Base-by-base conservation (phyloP, 495 filamentous ascomycete species). In the Chaetomium fimeti region DNA sequence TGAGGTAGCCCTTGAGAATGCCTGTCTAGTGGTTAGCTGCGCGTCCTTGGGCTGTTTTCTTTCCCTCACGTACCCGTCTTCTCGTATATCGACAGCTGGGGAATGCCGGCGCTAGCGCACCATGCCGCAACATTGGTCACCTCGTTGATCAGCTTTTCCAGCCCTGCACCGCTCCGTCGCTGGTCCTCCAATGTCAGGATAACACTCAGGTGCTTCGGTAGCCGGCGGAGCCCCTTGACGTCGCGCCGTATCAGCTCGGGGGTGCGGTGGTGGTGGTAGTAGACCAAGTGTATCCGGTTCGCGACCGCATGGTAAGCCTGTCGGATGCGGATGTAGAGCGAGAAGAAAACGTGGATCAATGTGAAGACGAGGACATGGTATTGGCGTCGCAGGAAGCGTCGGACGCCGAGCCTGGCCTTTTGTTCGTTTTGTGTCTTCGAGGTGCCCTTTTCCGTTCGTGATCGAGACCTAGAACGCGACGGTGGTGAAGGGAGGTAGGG, bases 231-330 rank as follows among this genome's bases (percentile, higher is more conserved):
- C 2, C 78, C 82, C 68, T 84, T 88, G n/a, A 97, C 90, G 79
- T 98, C 94, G 64, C 88, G 85, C 68, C 86, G 84, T 67, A 99
- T 95, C 63, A 96, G 81, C 77, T 96, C 91, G 20, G 94, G 94
- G 1, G 92, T 93, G 51, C 90, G 87, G 76, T 98, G 93, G 75
- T 98, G 95, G 77, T 99, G 90, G 70, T 92, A 90, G 27, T 92
- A 81, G 64, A 98, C 80, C 13, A 91, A 88, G 66, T 92, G 82
- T 60, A 92, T 75, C 29, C 87, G 87, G 72, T 92, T 87, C 53
- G 86, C 76, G 42, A 94, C 80, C 27, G 86, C 86, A 75, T 93
- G 90, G 72, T 90, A 95, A 42, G 85, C 84, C 70, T 89, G 87
- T 42, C 93, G 84, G 52, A 92, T 75, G 38, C 91, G 91, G 54